These are phyloP conservation scores for Diaporthe australafricana DNA, from an alignment of 2,329 filamentous ascomycete genomes.

Conservation along the genomic window DNA sequence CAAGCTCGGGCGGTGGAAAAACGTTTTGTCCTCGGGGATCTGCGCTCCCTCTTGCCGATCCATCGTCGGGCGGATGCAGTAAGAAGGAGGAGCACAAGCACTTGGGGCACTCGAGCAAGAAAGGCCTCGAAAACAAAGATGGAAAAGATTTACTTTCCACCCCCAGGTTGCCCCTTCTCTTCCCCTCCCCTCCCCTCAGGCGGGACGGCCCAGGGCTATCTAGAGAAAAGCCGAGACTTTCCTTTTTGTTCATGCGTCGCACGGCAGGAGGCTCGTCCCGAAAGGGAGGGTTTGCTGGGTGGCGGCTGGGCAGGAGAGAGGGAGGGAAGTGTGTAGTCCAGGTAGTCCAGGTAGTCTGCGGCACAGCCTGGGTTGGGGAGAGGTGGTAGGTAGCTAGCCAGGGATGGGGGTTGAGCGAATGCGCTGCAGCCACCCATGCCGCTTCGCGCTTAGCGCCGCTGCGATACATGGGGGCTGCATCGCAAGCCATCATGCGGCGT, in stretches of 20 bases:
- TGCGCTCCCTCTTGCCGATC: background rate
- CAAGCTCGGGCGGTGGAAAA: constrained; percentile 1
- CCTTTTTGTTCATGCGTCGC: background rate
- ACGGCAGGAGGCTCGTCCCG: constrained; percentile 19
- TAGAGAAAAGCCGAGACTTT: background rate
- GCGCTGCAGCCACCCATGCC: constrained; percentile 6
- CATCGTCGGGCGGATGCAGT: background rate
- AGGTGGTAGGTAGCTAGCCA: background rate
- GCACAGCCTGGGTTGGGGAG: background rate
- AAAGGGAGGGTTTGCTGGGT: constrained; percentile 2
- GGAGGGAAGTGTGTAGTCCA: no score
- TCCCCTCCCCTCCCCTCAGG: background rate
- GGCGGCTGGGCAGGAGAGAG: background rate
- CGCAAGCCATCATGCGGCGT: background rate
- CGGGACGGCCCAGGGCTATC: constrained; percentile 21
- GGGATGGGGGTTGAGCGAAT: background rate
- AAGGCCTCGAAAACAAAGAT: background rate
- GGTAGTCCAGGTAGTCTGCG: background rate
- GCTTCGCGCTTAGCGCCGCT: background rate
- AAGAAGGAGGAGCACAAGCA: background rate
- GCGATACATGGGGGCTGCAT: constrained; percentile 3
- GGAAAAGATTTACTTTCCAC: constrained; percentile 2
- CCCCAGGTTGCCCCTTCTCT: background rate
- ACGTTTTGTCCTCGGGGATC: constrained; percentile 19
- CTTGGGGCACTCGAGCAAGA: background rate